Conservation (phyloP, 1,284 basidiomycete genomes). For the Austroboletus novae-zelandiae region DNA sequence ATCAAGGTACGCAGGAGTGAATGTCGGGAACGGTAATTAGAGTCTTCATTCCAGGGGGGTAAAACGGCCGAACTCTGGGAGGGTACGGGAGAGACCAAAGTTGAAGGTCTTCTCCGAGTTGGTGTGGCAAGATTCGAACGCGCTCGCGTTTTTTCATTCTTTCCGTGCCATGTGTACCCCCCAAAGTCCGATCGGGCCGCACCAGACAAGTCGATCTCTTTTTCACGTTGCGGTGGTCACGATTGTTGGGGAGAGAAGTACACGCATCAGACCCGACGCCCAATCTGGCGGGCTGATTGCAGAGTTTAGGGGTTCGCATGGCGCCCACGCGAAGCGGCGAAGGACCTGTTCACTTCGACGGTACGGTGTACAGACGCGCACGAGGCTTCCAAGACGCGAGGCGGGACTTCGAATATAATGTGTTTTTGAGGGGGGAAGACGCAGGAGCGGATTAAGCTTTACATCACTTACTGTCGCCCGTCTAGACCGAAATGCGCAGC, state of each 20-base stretch:
- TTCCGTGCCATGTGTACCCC: constrained; percentile 5
- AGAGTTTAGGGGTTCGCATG: constrained; percentile 9
- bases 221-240: not conserved
- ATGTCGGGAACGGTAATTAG: no score
- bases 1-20: no score
- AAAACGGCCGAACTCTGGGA: no score
- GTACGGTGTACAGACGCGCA: not conserved
- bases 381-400: not conserved
- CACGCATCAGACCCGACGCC: not conserved
- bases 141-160: not conserved
- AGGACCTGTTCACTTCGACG: not conserved
- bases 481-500: no score
- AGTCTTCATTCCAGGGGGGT: no score
- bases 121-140: constrained; percentile 1
- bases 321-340: constrained; percentile 10
- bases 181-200: constrained; percentile 9
- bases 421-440: no score
- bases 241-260: no score
- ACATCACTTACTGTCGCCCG: not conserved
- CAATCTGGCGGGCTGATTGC: not conserved
- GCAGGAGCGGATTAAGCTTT: not conserved
- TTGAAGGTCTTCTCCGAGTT: no score
- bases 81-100: no score
- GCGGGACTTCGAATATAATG: not conserved
- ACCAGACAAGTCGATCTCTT: not conserved